Base-by-base conservation (phyloP, 768 basidiomycete genomes). In the Sporobolomyces pararoseus region DNA sequence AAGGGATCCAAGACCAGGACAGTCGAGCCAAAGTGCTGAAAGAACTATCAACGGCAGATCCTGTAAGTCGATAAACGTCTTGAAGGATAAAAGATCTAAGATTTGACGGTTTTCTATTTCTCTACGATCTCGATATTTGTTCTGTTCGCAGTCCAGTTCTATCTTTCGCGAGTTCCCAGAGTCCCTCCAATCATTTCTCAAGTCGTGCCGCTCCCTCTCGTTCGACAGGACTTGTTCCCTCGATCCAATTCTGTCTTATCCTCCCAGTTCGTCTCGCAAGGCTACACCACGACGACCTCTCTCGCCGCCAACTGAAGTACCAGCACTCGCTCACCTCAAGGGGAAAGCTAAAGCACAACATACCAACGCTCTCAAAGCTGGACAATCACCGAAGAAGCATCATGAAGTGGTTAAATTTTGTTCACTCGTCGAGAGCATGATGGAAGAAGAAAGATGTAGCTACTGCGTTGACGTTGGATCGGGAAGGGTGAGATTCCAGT, bases 381-480 rank as follows among this genome's bases (percentile, higher is more conserved):
- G 66, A 4, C 52, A 57, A 39, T 37, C 46, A 14, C 71, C 71
- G 25, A 72, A 72, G 54, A 72, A 72, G 49, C 58, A 57, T 2
- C 71, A 72, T 46, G 71, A 72, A 49, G 63, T 65, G 2, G 59
- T 51, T 17, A 27, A 50, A 52, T 54, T 72, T 3, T 29, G 52
- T 12, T 5, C 3, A 5, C 52, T 68, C n/a, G 62, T 63, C n/a
- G 29, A 29, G 17, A 34, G 51, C 32, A 42, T 68, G 34, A 25
- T 47, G 0, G 19, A 21, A 3, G 69, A 70, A 2, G 35, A 31
- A 6, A 50, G 34, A 2, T 13, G 65, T n/a, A 34, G 44, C 3
- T 60, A 70, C 31, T 70, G 69, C 53, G 54, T 72, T 25, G 71
- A 72, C 6, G 71, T 72, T 21, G 71, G 71, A 0, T 68, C 66